Evolutionary conservation across 139 green algal genomes (phyloP), one percentile per base, ranked within the genome.

Genomic region (Chlorella sorokiniana): DNA sequence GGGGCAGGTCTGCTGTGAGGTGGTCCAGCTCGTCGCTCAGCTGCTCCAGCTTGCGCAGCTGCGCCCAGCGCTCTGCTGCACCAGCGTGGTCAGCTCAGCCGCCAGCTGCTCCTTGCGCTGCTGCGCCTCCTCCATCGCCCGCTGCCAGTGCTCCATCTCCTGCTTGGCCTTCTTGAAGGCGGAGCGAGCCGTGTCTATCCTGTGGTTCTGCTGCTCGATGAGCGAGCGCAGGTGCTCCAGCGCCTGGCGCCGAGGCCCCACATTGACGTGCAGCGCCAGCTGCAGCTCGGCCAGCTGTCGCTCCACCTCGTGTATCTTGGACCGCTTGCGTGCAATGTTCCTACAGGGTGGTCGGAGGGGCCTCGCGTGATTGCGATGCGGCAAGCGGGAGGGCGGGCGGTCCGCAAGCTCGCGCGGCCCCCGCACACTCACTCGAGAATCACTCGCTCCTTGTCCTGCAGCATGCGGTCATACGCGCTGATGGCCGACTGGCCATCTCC

Each of bases 161-260:
- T 67, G 35, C 59, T 81, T 71, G 40, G 65, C 56, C 59, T 61
- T 71, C 23, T 35, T 27, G 69, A 87, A 76, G 29, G 72, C 72
- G 0, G 82, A 31, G 20, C 90, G 81, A 18, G 86, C 80, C 31
- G 67, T 33, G 4, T 79, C 78, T 2, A 92, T 84, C 31, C 65
- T 64, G 23, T 88, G 73, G 37, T 86, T 91, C 79, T 93, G 88
- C 44, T 54, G n/a, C 81, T 94, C 90, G 35, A 94, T 93, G 52
- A 93, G 92, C n/a, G 76, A 83, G 0, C 89, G 81, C 38, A 92
- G 45, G 78, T 91, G 63, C 80, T 91, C 87, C 40, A 93, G 71
- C 1, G 89, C 91, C 27, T 77, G 70, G 5, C 70, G 70, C 3
- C 70, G 70, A 10, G 91, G 91, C 16, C 86, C 91, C 33, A 83